Evolutionary conservation across 176 grass and related monocot genomes (phyloP), one percentile per base, ranked within the genome.

Genomic region (Urochloa ruziziensis): DNA sequence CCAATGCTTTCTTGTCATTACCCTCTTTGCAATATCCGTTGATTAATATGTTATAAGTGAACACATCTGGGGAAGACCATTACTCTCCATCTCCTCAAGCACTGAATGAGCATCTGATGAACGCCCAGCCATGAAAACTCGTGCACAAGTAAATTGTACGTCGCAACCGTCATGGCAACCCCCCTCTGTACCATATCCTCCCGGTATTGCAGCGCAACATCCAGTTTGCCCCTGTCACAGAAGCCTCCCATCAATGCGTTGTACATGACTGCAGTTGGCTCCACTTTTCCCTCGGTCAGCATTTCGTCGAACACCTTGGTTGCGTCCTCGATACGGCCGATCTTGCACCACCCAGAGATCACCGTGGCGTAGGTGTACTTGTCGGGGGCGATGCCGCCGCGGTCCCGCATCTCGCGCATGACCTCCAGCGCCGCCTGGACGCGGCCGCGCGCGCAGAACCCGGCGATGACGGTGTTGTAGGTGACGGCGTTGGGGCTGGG

Each of bases 1-100:
- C 60, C 24, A 94, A 19, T 35, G 92, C 89, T 78, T 94, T 91
- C 71, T 87, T 89, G 53, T 80, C 89, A 40, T 91, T 86, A 15
- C 86, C 86, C 67, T 91, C 89, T 74, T 84, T 89, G 79, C 89
- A 94, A 76, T 94, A 89, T 23, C 89, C 89, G 46, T 94, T 94
- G 86, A 91, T 91, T 67, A 94, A 70, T 78, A 94, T 94, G 71
- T 91, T 91, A 52, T 91, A 94, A 16, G 92, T 94, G 56, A 86
- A 89, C 12, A 48, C 67, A 56, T 94, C 89, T 2, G 80, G 89
- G 14, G 49, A 35, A 94, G 68, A 23, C 83, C 89, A 71, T 89
- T 87, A n/a, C 58, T 59, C 0, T 40, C 4, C 92, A 94, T 94
- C 71, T 94, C 89, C 53, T 69, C 39, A 33, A 90, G 39, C 71